Evolutionary conservation across 2,329 filamentous ascomycete species (phyloP), one percentile per base, ranked within the genome.

Genomic region (Sclerotinia borealis): DNA sequence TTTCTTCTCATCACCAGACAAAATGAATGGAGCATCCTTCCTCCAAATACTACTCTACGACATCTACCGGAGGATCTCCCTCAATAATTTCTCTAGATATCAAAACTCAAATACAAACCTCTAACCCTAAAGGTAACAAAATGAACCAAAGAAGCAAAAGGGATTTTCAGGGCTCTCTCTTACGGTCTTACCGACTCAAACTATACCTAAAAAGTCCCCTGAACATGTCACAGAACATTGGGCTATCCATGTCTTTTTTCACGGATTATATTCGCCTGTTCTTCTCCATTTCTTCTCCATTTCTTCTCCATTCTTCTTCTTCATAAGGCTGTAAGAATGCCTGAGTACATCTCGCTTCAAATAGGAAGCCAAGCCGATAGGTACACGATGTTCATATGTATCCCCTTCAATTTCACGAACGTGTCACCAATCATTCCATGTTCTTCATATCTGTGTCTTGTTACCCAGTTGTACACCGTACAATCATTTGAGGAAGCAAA

Each of bases 401-500:
- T n/a, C n/a, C 37, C 59, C 29, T 13, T 25, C 15, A 25, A 36
- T 36, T 48, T 11, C 36, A 34, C 22, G 1, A 48, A 62, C 60
- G 60, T 62, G 60, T 62, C 43, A 39, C 54, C 54, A 56, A 56
- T 56, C 54, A 43, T 45, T 25, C n/a, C 27, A 22, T 22, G 17
- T 25, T 6, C 31, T 59, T 49, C 31, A 37, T 45, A 6, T 37
- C 37, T 39, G 34, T 45, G 25, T 56, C 29, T 43, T 25, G 15
- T 7, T 3, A 45, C 29, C 54, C 17, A 15, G 22, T 45, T 25
- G 27, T 45, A 7, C 52, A 7, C 19, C 19, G 39, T 19, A 19
- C 19, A 45, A 31, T n/a, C 39, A 17, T 43, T 34, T 22, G 4
- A 31, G 13, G 52, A 9, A 15, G 3, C 19, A 55, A 19, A 43